Base-by-base conservation (phyloP, 2,329 filamentous ascomycete genomes). In the Penicillium polonicum region DNA sequence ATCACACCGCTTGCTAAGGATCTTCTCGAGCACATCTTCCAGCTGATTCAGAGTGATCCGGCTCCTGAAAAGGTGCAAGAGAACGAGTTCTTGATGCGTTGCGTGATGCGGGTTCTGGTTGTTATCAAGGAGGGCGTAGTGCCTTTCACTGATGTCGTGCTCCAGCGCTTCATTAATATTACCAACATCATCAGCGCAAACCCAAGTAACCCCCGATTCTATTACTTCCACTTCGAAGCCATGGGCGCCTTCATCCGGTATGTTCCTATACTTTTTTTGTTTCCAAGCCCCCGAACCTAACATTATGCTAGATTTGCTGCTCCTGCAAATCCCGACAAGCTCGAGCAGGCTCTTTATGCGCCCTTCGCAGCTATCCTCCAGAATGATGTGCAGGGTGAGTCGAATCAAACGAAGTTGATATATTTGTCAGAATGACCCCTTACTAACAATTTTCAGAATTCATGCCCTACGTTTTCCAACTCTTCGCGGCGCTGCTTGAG, bases 31-130 rank as follows among this genome's bases (percentile, higher is more conserved):
- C 93, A 97, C 70, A 82, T 99, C 13, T 97, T 99, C 82, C 88
- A 88, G 63, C 82, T 99, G 52, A 91, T 99, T 64, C 90, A 95
- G 71, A 91, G 89, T 71, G 89, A 96, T 67, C 82, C 83, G 4
- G 88, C 89, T 12, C 89, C 95, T 1, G 86, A 93, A 63, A 99
- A 97, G 81, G 87, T 99, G 60, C 94, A 99, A 72, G 94, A 99
- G 76, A 99, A 99, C 71, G 94, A 99, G 72, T 99, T 97, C 74
- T 76, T 99, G 70, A 97, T 99, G 92, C 90, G 92, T 68, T 99
- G 94, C 69, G 91, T 97, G 56, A 99, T 99, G 94, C 86, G 94
- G 67, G 93, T 99, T 13, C 81, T 99, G 60, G 92, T 99, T 64
- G 92, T 97, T 62, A 89, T 97, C 74, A 90, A 89, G 72, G 92